Evolutionary conservation across 225 moss, liverwort and hornwort genomes (phyloP).

Genomic region (Pseudoscleropodium purum): DNA sequence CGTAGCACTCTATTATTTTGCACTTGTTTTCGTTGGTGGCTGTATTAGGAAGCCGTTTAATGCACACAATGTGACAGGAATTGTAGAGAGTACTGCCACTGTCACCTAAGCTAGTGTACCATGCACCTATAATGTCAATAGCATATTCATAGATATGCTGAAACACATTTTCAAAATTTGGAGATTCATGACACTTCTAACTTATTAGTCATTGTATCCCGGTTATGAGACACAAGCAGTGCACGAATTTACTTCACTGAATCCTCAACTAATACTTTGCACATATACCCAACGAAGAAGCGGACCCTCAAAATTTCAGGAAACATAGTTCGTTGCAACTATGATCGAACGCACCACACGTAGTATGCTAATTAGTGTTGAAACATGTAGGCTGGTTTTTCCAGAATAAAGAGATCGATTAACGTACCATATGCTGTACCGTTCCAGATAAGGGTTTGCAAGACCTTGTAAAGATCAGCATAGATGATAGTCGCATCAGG

Average conservation of each 20-base stretch:
- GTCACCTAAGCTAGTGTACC: too few species aligned
- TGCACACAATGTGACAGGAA: too few species aligned
- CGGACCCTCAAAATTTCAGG: neutral
- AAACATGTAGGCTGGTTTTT: neutral
- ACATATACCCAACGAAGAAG: neutral
- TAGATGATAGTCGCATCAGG: constrained; percentile 38
- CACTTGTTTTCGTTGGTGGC: neutral
- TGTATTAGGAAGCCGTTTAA: neutral
- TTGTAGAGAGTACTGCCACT: neutral
- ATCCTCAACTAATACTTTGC: neutral
- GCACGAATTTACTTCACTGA: neutral
- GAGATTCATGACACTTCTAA: neutral
- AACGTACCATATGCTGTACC: constrained; percentile 30
- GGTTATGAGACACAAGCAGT: neutral
- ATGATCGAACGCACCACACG: neutral
- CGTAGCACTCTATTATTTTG: neutral
- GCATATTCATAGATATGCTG: neutral
- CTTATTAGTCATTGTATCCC: neutral
- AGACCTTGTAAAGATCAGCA: constrained; percentile 24
- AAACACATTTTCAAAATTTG: neutral
- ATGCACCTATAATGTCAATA: neutral
- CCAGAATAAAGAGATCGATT: neutral
- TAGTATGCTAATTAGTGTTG: neutral
- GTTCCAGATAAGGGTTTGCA: constrained; percentile 32
- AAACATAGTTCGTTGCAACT: neutral